Evolutionary conservation across 176 grass and related monocot genomes (phyloP).

Genomic region (Carex pumila): DNA sequence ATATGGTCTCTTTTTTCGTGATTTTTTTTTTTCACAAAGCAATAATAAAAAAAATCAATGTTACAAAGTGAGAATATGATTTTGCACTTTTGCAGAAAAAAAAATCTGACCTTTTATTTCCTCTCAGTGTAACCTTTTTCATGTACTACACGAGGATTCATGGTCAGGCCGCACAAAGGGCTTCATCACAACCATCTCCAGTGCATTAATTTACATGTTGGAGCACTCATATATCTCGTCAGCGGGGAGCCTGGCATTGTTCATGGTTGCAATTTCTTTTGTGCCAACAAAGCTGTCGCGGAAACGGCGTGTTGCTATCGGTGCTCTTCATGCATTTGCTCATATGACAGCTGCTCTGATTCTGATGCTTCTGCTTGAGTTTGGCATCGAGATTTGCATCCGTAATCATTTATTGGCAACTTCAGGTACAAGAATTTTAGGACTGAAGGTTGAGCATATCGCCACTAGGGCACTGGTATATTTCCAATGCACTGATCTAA

Average conservation of each 20-base stretch:
- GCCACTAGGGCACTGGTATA: neutral
- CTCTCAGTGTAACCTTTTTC: constrained; percentile 78
- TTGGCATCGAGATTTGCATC: constrained; percentile 96
- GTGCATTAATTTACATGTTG: constrained; percentile 72
- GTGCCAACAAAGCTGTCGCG: constrained; percentile 87
- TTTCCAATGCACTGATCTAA: neutral
- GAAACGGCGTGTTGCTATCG: constrained; percentile 68
- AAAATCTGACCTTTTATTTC: constrained; percentile 27
- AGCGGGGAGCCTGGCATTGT: constrained; percentile 53
- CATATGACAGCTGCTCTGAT: constrained; percentile 78
- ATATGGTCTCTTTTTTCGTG: constrained; percentile 11
- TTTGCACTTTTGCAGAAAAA: neutral
- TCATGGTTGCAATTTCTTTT: constrained; percentile 66
- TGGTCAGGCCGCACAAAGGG: constrained; percentile 57
- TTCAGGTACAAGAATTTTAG: constrained; percentile 54
- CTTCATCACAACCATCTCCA: constrained; percentile 73
- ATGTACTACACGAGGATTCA: constrained; percentile 71
- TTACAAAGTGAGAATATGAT: neutral
- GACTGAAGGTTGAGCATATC: neutral
- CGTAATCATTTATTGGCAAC: constrained; percentile 84
- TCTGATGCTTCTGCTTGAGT: constrained; percentile 91
- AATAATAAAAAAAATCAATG: neutral
- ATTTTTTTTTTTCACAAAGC: neutral
- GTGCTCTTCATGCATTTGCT: constrained; percentile 69
- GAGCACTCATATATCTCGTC: constrained; percentile 87